These are phyloP conservation scores for Rubia yunnanensis DNA, from an alignment of 257 asterid species.

Conservation along the genomic window DNA sequence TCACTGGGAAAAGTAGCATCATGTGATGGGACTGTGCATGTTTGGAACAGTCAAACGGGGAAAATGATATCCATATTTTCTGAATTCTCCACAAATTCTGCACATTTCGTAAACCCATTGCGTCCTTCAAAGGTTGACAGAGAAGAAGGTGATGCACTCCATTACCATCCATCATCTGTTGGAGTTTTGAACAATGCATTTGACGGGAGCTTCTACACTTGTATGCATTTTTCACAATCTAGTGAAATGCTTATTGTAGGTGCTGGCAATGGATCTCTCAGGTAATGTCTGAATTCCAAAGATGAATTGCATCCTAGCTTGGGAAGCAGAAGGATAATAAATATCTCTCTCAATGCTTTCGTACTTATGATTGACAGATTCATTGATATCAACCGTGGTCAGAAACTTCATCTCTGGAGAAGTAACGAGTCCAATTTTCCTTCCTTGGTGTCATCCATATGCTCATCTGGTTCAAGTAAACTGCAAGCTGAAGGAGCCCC, in stretches of 20 bases:
- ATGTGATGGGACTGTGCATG: conserved; percentile 92
- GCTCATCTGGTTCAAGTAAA: conserved; percentile 59
- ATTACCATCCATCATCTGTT: conserved; percentile 61
- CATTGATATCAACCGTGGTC: conserved; percentile 80
- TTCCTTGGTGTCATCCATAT: conserved; percentile 78
- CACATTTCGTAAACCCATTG: conserved; percentile 31
- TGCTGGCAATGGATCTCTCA: conserved; percentile 90
- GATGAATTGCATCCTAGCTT: not conserved
- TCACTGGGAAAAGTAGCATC: conserved; percentile 92
- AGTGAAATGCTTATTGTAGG: conserved; percentile 66
- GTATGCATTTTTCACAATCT: conserved; percentile 73
- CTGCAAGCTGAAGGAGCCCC: conserved; percentile 41
- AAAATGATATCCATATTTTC: conserved; percentile 61
- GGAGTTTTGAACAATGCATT: conserved; percentile 72
- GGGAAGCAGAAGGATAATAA: not conserved
- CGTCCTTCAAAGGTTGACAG: conserved; percentile 39
- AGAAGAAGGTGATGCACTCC: conserved; percentile 70
- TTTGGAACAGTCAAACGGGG: conserved; percentile 95
- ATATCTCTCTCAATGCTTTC: not conserved
- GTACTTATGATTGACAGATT: conserved; percentile 43
- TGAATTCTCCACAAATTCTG: conserved; percentile 38
- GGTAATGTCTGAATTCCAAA: conserved; percentile 36
- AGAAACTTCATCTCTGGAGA: conserved; percentile 91
- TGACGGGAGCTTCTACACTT: conserved; percentile 78
- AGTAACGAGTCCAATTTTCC: conserved; percentile 74